Percentiles rank a stretch among this genome's conserved stretches.
These are phyloP conservation scores for Candida xiaguanensis DNA, from an alignment of 805 yeast genomes.

Conservation along the genomic window DNA sequence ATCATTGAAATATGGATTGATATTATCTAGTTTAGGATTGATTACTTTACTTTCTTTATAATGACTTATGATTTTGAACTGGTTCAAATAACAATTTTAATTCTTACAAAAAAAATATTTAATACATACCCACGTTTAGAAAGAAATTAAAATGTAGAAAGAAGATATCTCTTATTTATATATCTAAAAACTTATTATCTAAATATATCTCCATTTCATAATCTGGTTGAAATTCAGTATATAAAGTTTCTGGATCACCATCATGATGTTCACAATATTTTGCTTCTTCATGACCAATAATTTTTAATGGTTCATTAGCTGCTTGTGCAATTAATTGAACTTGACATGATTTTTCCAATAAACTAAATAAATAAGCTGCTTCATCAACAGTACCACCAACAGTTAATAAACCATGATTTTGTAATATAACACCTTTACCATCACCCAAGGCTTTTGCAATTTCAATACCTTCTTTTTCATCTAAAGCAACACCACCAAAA, in stretches of 20 bases:
- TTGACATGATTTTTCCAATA: constrained; percentile 30
- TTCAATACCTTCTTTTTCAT: constrained; percentile 25
- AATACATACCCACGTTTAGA: too few species aligned
- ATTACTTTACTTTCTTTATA: background rate
- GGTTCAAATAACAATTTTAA: background rate
- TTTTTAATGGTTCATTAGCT: constrained; percentile 38
- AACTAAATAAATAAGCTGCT: constrained; percentile 31
- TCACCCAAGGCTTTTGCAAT: constrained; percentile 29
- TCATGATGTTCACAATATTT: constrained; percentile 57
- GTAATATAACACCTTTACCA: constrained; percentile 30
- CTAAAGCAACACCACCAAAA: constrained; percentile 74
- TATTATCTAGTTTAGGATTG: background rate
- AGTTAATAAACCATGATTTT: constrained; percentile 33
- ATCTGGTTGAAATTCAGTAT: constrained; percentile 73
- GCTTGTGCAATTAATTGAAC: constrained; percentile 33
- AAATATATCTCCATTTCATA: constrained; percentile 31
- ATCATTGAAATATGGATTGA: constrained; percentile 1
- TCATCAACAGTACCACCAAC: constrained; percentile 34
- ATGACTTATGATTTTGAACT: background rate
- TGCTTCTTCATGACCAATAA: constrained; percentile 62
- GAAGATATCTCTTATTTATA: background rate
- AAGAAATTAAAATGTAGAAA: background rate
- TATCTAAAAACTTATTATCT: constrained; percentile 9
- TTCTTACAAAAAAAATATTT: too few species aligned
- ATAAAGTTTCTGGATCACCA: constrained; percentile 65